These are phyloP conservation scores for Dryadomyces sulphureus DNA, from an alignment of 2,329 filamentous ascomycete species.

Conservation along the genomic window DNA sequence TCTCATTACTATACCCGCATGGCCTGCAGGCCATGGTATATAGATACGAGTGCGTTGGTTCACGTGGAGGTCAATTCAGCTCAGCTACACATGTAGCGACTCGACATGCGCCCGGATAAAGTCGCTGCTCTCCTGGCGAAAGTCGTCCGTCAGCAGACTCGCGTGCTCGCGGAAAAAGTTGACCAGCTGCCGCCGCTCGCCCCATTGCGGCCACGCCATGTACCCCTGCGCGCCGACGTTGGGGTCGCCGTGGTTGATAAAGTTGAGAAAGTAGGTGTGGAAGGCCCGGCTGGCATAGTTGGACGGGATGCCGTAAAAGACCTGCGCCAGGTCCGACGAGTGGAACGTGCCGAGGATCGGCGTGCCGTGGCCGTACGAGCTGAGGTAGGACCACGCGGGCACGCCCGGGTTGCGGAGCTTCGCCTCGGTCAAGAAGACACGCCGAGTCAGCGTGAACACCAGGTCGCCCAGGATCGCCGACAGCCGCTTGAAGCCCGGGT, in stretches of 20 bases:
- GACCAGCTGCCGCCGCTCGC: conserved; percentile 30
- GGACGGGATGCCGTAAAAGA: conserved; percentile 49
- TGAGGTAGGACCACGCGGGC: conserved; percentile 60
- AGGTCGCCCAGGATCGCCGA: conserved; percentile 64
- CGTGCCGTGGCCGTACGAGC: conserved; percentile 56
- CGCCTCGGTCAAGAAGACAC: conserved; percentile 41
- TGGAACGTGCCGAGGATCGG: conserved; percentile 67
- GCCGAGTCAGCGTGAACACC: conserved; percentile 57
- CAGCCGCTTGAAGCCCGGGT: conserved; percentile 63
- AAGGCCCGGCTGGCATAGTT: conserved; percentile 47
- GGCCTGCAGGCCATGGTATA: conserved; percentile 1
- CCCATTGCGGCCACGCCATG: conserved; percentile 28
- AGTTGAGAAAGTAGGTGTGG: conserved; percentile 57
- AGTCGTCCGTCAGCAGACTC: conserved; percentile 15
- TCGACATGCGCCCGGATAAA: conserved; percentile 13
- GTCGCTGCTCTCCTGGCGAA: conserved; percentile 13
- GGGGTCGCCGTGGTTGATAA: conserved; percentile 56
- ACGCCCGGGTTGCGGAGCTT: conserved; percentile 36
- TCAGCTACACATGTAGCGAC: conserved; percentile 3
- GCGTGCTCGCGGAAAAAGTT: conserved; percentile 22
- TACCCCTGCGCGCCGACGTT: conserved; percentile 35
- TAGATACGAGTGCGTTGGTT: not conserved
- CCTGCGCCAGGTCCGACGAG: conserved; percentile 50
- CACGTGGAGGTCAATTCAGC: no score
- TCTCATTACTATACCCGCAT: conserved; percentile 6